Base-by-base conservation (phyloP, 352 stramenopile species). In the Pythium aquatile region DNA sequence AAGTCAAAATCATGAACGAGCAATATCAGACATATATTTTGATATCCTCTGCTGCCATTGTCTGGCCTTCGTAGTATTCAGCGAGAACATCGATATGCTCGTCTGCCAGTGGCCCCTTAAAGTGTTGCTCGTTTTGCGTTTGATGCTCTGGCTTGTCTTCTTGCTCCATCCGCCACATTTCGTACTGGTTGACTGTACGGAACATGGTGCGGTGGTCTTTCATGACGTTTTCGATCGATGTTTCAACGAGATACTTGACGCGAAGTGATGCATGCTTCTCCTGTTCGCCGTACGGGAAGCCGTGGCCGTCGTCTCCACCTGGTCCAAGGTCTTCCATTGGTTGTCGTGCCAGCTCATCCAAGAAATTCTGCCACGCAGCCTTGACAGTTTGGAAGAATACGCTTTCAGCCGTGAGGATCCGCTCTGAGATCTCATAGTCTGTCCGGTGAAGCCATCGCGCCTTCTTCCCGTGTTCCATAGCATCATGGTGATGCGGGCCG, bases 141-240 rank as follows among this genome's bases (percentile, higher is more conserved):
- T 78, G 76, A 39, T 87, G 65, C 49, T 75, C 61, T 5, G 57
- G 37, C 4, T 72, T 69, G 61, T 91, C 82, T 57, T 91, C 80
- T 68, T 87, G 80, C 53, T 86, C 77, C 83, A 91, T 91, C 16
- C 78, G 66, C 80, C 83, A 91, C 24, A 76, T 42, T 51, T 91
- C 80, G 51, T 74, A 91, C 52, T 87, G 75, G 46, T 82, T 46
- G 1, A 77, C 59, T 5, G 59, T 61, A 10, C 77, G 70, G 32
- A 91, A 90, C 63, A 87, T 68, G 9, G 83, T 87, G 30, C 74
- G 63, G 5, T 55, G 68, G 44, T 87, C 78, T 44, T 66, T 80
- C 32, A 88, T 51, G 16, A 89, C 79, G 0, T 58, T 68, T 30
- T 85, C 76, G 16, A 88, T 64, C 30, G 82, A 81, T 1, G 82